These are phyloP conservation scores for Prunus yedoensis DNA, from an alignment of 331 rosid genomes.

Conservation along the genomic window DNA sequence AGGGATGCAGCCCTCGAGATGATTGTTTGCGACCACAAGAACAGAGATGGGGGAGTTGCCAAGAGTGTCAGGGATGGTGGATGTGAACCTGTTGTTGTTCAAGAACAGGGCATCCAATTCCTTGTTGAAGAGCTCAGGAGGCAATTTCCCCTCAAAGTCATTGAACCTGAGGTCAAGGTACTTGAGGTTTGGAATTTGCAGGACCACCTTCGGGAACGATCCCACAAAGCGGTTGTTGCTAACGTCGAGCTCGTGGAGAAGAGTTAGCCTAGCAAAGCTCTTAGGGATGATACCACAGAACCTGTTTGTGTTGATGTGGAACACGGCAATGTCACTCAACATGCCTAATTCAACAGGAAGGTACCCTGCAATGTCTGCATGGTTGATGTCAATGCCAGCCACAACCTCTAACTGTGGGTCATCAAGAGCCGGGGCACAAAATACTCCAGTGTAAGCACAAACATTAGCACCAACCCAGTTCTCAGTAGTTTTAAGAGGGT, in stretches of 20 bases:
- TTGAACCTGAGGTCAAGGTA: slow-evolving; percentile 32
- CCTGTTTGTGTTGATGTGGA: slow-evolving; percentile 35
- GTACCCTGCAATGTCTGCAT: slow-evolving; percentile 35
- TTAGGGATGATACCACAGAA: slow-evolving; percentile 30
- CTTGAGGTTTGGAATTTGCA: slow-evolving; percentile 20
- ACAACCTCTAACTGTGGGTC: slow-evolving; percentile 23
- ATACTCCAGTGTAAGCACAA: slow-evolving; percentile 30
- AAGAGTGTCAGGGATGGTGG: slow-evolving; percentile 25
- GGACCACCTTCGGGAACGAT: slow-evolving; percentile 22
- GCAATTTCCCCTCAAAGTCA: slow-evolving; percentile 30
- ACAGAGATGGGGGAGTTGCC: slow-evolving; percentile 33
- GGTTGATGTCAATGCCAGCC: slow-evolving; percentile 29
- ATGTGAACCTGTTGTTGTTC: slow-evolving; percentile 30
- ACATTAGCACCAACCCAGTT: slow-evolving; percentile 30
- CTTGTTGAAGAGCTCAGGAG: slow-evolving; percentile 23
- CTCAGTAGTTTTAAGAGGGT: slow-evolving; percentile 23
- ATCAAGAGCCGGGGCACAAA: slow-evolving; percentile 27
- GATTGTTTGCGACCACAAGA: too few relatives aligned
- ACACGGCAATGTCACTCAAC: slow-evolving; percentile 24
- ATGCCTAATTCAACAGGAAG: slow-evolving; percentile 36
- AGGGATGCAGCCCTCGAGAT: too few relatives aligned
- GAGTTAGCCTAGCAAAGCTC: slow-evolving; percentile 22
- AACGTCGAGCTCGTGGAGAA: slow-evolving; percentile 28
- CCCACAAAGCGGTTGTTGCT: slow-evolving; percentile 39
- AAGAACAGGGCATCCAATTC: slow-evolving; percentile 31